Percentiles rank a stretch among this genome's conserved stretches.
These are phyloP conservation scores for Kuraishia ogatae DNA, from an alignment of 805 yeast species.

Conservation along the genomic window DNA sequence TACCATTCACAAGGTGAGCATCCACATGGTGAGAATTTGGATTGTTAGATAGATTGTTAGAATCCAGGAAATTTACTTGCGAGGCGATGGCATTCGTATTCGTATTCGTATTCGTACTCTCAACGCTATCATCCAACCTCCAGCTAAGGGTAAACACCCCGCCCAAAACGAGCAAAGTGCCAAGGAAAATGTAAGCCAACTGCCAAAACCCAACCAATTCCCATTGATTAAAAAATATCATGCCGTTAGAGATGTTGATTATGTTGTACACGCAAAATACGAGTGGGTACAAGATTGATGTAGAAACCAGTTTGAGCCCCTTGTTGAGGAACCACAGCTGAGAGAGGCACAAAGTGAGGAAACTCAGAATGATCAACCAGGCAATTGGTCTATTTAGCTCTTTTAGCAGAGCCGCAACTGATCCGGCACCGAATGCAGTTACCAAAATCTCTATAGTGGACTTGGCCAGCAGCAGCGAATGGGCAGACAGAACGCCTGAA, in stretches of 20 bases:
- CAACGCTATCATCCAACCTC: slow-evolving; percentile 22
- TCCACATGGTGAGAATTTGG: too few species aligned
- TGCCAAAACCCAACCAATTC: slow-evolving; percentile 23
- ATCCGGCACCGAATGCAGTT: slow-evolving; percentile 24
- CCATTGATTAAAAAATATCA: slow-evolving; percentile 50
- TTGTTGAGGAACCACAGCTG: slow-evolving; percentile 69
- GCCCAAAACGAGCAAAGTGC: slow-evolving; percentile 42
- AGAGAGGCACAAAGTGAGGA: slow-evolving; percentile 55
- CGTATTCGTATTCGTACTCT: not conserved
- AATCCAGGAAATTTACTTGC: too few species aligned
- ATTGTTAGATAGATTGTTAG: too few species aligned
- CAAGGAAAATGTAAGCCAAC: slow-evolving; percentile 31
- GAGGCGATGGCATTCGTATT: not conserved
- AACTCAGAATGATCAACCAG: slow-evolving; percentile 42
- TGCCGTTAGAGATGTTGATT: slow-evolving; percentile 55
- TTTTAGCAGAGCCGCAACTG: not conserved
- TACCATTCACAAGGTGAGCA: not conserved
- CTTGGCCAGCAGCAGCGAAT: slow-evolving; percentile 79
- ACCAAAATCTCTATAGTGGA: slow-evolving; percentile 65
- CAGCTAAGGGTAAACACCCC: slow-evolving; percentile 67
- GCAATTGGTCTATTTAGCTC: slow-evolving; percentile 28
- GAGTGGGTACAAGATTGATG: slow-evolving; percentile 75
- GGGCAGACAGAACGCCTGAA: slow-evolving; percentile 78
- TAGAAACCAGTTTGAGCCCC: slow-evolving; percentile 62
- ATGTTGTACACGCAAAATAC: slow-evolving; percentile 80